Percentiles rank a stretch among this genome's conserved stretches.
Conservation (phyloP, 192 early-diverging fungal species). For the Coemansia sp. region DNA sequence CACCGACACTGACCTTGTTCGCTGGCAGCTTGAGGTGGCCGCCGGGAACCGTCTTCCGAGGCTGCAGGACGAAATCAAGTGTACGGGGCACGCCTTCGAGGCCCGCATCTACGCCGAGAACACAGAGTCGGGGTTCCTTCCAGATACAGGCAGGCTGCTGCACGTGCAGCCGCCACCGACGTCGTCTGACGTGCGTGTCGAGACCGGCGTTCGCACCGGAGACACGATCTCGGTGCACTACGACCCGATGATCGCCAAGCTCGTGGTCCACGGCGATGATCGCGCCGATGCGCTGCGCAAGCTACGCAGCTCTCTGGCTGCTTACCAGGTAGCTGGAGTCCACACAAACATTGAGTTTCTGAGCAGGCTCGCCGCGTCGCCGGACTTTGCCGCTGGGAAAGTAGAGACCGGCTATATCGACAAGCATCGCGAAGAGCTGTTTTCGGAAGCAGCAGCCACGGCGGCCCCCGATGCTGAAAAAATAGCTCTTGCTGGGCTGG, state of each 20-base stretch:
- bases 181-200: constrained; percentile 68
- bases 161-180: constrained; percentile 69
- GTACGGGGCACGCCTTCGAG: constrained; percentile 92
- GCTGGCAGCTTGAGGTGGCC: constrained; percentile 94
- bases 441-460: constrained; percentile 40
- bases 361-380: constrained; percentile 69
- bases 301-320: constrained; percentile 74
- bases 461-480: constrained; percentile 17
- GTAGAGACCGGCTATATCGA: constrained; percentile 95
- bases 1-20: constrained; percentile 86
- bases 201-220: constrained; percentile 90
- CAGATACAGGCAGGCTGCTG: constrained; percentile 86
- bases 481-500: constrained; percentile 68
- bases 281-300: constrained; percentile 78
- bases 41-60: constrained; percentile 80
- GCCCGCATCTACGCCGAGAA: constrained; percentile 98
- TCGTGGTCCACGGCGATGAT: constrained; percentile 81
- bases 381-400: constrained; percentile 79
- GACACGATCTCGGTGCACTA: constrained; percentile 92
- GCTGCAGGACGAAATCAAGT: constrained; percentile 58
- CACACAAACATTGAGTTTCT: constrained; percentile 95
- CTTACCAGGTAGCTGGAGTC: constrained; percentile 87
- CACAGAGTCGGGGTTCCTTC: constrained; percentile 82
- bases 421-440: constrained; percentile 67
- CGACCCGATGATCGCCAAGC: constrained; percentile 94